Percentiles rank a stretch among this genome's conserved stretches.
Evolutionary conservation across 164 flowering plant genomes (phyloP).

Genomic region (Aristolochia californica): DNA sequence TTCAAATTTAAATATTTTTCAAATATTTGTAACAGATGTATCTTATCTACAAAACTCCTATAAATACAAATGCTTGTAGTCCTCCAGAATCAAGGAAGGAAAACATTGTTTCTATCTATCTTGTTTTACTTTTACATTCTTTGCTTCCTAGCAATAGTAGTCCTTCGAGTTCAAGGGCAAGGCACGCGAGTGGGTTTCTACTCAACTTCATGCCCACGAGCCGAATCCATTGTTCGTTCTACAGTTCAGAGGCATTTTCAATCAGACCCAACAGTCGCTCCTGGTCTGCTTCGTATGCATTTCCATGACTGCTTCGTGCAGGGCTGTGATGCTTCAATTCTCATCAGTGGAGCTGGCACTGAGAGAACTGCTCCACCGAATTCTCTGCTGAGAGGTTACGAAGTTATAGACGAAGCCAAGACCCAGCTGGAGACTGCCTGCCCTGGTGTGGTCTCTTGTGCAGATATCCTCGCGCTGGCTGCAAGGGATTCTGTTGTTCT

Average conservation of each 20-base stretch:
- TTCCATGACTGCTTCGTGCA: constrained; percentile 70
- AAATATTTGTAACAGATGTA: no score
- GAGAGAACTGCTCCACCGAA: constrained; percentile 49
- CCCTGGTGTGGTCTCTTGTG: constrained; percentile 68
- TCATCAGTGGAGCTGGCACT: constrained; percentile 29
- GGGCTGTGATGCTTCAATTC: constrained; percentile 65
- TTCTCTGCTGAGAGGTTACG: constrained; percentile 30
- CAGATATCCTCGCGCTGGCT: constrained; percentile 59
- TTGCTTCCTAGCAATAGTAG: no score
- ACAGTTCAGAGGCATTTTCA: constrained; percentile 24
- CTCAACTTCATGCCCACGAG: constrained; percentile 27
- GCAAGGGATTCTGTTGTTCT: constrained; percentile 52
- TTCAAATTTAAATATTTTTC: no score
- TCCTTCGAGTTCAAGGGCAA: constrained; percentile 16
- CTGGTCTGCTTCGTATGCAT: constrained; percentile 49
- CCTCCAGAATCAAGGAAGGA: no score
- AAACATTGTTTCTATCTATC: no score
- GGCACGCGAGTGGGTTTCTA: constrained; percentile 43
- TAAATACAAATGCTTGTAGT: no score
- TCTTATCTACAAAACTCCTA: no score
- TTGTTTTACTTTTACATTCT: no score
- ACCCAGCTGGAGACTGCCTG: constrained; percentile 41
- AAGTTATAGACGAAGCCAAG: constrained; percentile 55
- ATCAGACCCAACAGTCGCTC: constrained; percentile 30
- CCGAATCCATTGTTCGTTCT: constrained; percentile 31